Evolutionary conservation across 2,329 filamentous ascomycete species (phyloP), one percentile per base, ranked within the genome.

Genomic region (Neofusicoccum kwambonambiense): DNA sequence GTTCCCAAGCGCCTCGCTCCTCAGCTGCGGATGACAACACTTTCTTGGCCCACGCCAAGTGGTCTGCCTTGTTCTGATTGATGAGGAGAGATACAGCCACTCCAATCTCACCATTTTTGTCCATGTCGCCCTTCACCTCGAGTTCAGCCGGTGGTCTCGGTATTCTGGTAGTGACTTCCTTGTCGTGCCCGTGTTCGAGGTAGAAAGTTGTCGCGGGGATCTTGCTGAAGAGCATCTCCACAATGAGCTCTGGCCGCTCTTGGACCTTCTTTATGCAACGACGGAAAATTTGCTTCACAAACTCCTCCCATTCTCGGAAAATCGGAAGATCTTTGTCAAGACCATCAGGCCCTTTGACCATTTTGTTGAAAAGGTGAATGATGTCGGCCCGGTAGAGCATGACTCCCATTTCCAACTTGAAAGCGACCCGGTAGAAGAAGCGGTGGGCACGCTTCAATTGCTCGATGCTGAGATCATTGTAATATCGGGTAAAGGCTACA

Each of bases 141-240:
- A 99, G 82, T 73, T 96, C 91, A 11, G 91, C 90, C 0, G 89
- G 92, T 3, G 92, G 86, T 69, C 86, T 87, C 9, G 88, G 85
- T 49, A 87, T 84, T n/a, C 84, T 81, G 19, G 85, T 84, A 27
- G 89, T 75, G 0, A 89, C 86, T 69, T 94, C 92, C 73, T 89
- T 91, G 72, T 97, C 93, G 70, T 92, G 90, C 0, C 95, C 95
- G 72, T 93, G 93, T 73, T 98, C 93, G 4, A 99, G 84, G 74
- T 92, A 98, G 77, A 91, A 92, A 0, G 92, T 85, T 0, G 92
- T 97, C 51, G 86, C 86, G 60, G 88, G 89, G 65, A 93, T 90
- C 77, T 99, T 99, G 76, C 91, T 96, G 77, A 99, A 99, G 13
- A 99, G 83, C 84, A 99, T 87, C 78, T 99, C 95, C 0, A 96